Evolutionary conservation across 2,329 filamentous ascomycete species (phyloP).

Genomic region (Ophiosphaerella korrae): DNA sequence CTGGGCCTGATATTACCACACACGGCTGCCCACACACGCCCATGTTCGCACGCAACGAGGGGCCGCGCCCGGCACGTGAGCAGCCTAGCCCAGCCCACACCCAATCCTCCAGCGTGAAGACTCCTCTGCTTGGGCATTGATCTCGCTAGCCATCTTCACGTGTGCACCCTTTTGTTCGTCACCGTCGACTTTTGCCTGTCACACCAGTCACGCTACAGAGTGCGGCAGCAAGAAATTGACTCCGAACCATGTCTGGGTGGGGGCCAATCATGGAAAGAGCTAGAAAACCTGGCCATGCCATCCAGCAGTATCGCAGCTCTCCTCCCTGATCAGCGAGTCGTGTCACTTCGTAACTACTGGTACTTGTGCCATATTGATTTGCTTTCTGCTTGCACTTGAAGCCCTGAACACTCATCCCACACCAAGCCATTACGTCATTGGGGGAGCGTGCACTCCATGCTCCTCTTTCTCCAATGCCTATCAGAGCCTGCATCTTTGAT

Average conservation of each 20-base stretch:
- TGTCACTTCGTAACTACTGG: conserved; percentile 16
- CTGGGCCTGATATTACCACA: not conserved
- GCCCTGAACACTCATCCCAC: not conserved
- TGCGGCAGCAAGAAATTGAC: conserved; percentile 20
- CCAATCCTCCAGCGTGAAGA: too few species aligned
- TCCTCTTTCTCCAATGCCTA: not conserved
- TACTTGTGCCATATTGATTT: conserved; percentile 10
- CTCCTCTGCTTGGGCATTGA: too few species aligned
- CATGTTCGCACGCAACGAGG: conserved; percentile 9
- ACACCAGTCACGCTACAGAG: conserved; percentile 33
- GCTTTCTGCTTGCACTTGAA: not conserved
- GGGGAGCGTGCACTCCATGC: conserved; percentile 14
- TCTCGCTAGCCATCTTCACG: too few species aligned
- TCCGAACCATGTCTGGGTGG: conserved; percentile 20
- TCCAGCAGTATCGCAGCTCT: conserved; percentile 13
- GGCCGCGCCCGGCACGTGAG: conserved; percentile 21
- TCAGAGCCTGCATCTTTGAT: conserved; percentile 15
- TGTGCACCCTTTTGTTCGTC: conserved; percentile 7
- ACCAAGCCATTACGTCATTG: conserved; percentile 25
- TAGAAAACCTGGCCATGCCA: conserved; percentile 36
- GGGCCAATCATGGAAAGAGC: conserved; percentile 44
- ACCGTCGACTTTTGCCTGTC: conserved; percentile 14
- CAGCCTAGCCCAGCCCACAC: conserved; percentile 1
- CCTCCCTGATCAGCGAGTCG: conserved; percentile 28
- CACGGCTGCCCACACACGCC: not conserved